Conservation (phyloP, 2,329 filamentous ascomycete species). For the Fusarium sulawesiense region DNA sequence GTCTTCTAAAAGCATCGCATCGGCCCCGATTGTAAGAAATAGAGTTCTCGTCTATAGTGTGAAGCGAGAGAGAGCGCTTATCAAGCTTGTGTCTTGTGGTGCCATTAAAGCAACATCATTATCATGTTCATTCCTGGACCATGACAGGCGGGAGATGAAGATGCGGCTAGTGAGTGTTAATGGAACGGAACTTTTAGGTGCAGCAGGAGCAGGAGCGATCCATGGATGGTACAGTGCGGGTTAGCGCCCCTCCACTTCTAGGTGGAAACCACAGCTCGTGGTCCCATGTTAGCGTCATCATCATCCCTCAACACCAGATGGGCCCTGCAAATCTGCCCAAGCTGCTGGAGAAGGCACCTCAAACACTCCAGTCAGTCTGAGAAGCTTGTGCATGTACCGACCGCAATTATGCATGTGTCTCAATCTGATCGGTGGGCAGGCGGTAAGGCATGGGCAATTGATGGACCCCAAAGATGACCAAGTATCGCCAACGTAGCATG, state of each 20-base stretch:
- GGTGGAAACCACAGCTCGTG: slow-evolving; percentile 24
- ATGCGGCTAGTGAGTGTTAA: neutral
- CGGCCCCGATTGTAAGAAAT: slow-evolving; percentile 9
- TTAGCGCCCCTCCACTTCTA: slow-evolving; percentile 4
- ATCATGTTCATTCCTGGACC: neutral
- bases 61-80: neutral
- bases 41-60: slow-evolving; percentile 5
- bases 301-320: slow-evolving; percentile 40
- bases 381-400: neutral
- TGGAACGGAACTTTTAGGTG: neutral
- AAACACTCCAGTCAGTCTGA: slow-evolving; percentile 8
- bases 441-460: slow-evolving; percentile 10
- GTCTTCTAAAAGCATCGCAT: slow-evolving; percentile 5
- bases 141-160: neutral
- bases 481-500: neutral
- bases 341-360: slow-evolving; percentile 17
- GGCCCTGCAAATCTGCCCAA: slow-evolving; percentile 34
- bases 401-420: slow-evolving; percentile 9
- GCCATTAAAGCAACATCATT: slow-evolving; percentile 21
- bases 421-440: slow-evolving; percentile 7
- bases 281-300: slow-evolving; percentile 46
- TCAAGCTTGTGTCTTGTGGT: slow-evolving; percentile 15
- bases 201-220: neutral
- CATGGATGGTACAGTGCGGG: slow-evolving; percentile 14
- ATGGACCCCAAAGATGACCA: neutral